Base-by-base conservation (phyloP, 208 protist genomes). In the Leishmania amazonensis region DNA sequence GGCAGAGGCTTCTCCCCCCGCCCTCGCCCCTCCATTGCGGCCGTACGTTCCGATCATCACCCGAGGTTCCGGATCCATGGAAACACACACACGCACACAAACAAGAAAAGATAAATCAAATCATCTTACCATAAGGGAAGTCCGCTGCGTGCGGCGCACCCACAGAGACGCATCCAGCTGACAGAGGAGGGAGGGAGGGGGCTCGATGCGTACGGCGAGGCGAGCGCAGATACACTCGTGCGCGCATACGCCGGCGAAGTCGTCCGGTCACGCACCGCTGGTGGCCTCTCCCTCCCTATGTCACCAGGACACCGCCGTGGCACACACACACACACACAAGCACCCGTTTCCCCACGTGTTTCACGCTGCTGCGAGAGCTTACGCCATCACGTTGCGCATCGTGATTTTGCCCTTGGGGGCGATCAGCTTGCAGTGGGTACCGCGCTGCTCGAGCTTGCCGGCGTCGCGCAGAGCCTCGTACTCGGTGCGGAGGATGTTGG, bases 361-460 rank as follows among this genome's bases (percentile, higher is more conserved):
- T 28, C 38, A 45, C 35, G n/a, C 28, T 24, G n/a, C 54, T 35
- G 65, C 47, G 73, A 62, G 45, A 45, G 21, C 57, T 86, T 88
- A 89, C n/a, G 85, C 88, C 81, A 92, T 91, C 67, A 89, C 79
- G 85, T 95, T 95, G 82, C 80, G 78, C 60, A 74, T 82, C 78
- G 88, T 94, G 89, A 96, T 95, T 85, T 92, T 93, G 77, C 93
- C 93, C 91, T 94, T 96, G 80, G 89, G 82, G 77, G 64, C 76
- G 89, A 96, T 94, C 78, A 88, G 15, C 90, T 94, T 94, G 86
- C 86, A 88, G 89, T 96, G 92, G 67, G 78, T 90, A 64, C 89
- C 90, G 79, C 90, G 90, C 77, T 94, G 81, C 87, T 95, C 88
- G 42, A 95, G 75, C 88, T 92, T 93, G 79, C 88, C 90, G 49